Evolutionary conservation across 768 basidiomycete genomes (phyloP).

Genomic region (Daedaleopsis sinensis): DNA sequence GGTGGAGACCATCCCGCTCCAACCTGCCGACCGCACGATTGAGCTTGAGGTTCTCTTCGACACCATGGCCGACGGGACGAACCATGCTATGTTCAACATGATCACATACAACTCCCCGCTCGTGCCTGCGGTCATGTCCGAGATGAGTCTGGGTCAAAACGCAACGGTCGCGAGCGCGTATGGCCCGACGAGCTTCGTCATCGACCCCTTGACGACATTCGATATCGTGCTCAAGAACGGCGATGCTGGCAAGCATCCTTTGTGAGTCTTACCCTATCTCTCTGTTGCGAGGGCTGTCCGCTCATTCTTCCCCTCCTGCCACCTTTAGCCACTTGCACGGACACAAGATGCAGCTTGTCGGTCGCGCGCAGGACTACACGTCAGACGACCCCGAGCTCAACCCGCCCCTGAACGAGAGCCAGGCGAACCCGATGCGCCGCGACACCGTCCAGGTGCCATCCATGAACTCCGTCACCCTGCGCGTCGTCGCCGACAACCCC

Average conservation of each 20-base stretch:
- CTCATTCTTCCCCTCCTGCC: too few relatives aligned
- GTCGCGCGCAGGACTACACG: slow-evolving; percentile 68
- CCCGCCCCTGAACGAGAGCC: slow-evolving; percentile 77
- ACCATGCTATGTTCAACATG: slow-evolving; percentile 74
- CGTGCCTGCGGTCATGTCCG: slow-evolving; percentile 79
- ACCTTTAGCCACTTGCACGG: slow-evolving; percentile 82
- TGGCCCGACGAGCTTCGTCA: slow-evolving; percentile 75
- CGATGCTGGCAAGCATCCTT: slow-evolving; percentile 81
- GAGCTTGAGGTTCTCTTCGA: slow-evolving; percentile 78
- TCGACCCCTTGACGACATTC: slow-evolving; percentile 75
- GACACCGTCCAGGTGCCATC: slow-evolving; percentile 85
- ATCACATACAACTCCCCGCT: slow-evolving; percentile 69
- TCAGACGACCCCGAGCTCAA: slow-evolving; percentile 77
- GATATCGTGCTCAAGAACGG: slow-evolving; percentile 77
- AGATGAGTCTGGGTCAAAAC: slow-evolving; percentile 73
- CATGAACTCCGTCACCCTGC: slow-evolving; percentile 67
- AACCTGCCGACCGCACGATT: slow-evolving; percentile 56
- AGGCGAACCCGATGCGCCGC: slow-evolving; percentile 87
- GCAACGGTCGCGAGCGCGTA: slow-evolving; percentile 72
- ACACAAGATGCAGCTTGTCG: slow-evolving; percentile 83
- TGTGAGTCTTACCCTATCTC: slow-evolving; percentile 49
- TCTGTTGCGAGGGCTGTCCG: slow-evolving; percentile 1
- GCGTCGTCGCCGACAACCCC: slow-evolving; percentile 89
- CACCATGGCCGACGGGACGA: slow-evolving; percentile 85
- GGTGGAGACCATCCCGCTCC: slow-evolving; percentile 51